These are phyloP conservation scores for Geranomyces variabilis DNA, from an alignment of 192 early-diverging fungal species.

Conservation along the genomic window DNA sequence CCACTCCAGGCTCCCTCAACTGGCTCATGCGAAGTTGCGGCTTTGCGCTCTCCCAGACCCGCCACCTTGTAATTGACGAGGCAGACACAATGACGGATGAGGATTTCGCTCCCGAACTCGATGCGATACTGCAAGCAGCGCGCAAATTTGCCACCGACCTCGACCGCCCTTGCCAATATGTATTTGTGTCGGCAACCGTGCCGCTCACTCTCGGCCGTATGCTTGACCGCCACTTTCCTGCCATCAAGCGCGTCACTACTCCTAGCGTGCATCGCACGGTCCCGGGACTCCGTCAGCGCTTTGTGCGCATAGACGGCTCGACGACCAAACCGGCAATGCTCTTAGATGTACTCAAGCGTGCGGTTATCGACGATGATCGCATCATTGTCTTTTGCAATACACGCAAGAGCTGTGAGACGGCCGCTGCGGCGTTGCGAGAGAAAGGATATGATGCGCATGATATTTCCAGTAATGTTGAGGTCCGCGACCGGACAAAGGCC, in stretches of 20 bases:
- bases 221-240: conserved; percentile 20
- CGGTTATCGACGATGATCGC: conserved; percentile 58
- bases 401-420: conserved; percentile 35
- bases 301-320: conserved; percentile 74
- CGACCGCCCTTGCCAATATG: conserved; percentile 14
- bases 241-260: conserved; percentile 71
- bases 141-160: conserved; percentile 38
- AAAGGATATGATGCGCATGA: conserved; percentile 31
- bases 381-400: conserved; percentile 90
- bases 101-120: conserved; percentile 72
- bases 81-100: conserved; percentile 83
- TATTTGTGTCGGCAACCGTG: conserved; percentile 44
- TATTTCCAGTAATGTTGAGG: conserved; percentile 22
- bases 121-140: conserved; percentile 55
- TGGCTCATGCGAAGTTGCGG: conserved; percentile 55
- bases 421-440: conserved; percentile 29
- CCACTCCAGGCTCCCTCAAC: conserved; percentile 74
- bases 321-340: conserved; percentile 69
- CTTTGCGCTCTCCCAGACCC: conserved; percentile 65
- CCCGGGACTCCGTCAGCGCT: conserved; percentile 75
- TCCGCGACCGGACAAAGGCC: conserved; percentile 15
- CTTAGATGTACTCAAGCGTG: conserved; percentile 69
- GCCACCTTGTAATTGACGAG: conserved; percentile 86
- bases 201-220: conserved; percentile 46
- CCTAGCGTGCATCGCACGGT: conserved; percentile 78